Conservation (phyloP, 179 eudicot genomes). For the Silene noctiflora region DNA sequence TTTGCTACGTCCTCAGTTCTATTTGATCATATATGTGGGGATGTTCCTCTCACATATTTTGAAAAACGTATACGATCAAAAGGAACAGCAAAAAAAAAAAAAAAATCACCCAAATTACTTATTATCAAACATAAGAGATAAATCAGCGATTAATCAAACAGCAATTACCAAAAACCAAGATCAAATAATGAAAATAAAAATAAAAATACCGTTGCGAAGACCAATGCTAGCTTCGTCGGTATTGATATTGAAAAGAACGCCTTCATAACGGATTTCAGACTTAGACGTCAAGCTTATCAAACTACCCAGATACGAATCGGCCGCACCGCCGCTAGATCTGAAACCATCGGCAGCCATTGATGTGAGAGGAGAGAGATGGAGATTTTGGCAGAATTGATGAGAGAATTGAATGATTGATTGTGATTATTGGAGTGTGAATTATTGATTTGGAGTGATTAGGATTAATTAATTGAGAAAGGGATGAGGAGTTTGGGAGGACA, state of each 20-base stretch:
- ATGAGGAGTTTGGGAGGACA: neutral
- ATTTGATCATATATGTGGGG: too few species aligned
- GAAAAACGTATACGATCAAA: too few species aligned
- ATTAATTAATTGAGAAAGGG: neutral
- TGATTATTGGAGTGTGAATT: neutral
- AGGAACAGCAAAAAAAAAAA: neutral
- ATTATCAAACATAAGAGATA: neutral
- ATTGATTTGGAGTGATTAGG: neutral
- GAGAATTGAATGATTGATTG: neutral
- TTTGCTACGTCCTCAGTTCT: too few species aligned
- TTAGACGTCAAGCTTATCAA: slow-evolving; percentile 56
- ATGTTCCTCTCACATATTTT: too few species aligned
- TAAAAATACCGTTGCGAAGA: slow-evolving; percentile 47
- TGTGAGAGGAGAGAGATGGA: neutral
- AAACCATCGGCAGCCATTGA: slow-evolving; percentile 35
- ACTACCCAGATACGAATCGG: slow-evolving; percentile 59
- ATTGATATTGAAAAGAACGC: slow-evolving; percentile 44
- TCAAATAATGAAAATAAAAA: neutral
- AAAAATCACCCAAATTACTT: neutral
- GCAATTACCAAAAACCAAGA: neutral
- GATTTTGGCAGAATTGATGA: neutral
- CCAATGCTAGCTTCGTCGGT: slow-evolving; percentile 62
- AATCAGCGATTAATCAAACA: neutral
- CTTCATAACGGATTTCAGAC: slow-evolving; percentile 66
- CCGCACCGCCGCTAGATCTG: slow-evolving; percentile 34